These are phyloP conservation scores for Botrytis sinoallii DNA, from an alignment of 2,329 filamentous ascomycete genomes.

Conservation along the genomic window DNA sequence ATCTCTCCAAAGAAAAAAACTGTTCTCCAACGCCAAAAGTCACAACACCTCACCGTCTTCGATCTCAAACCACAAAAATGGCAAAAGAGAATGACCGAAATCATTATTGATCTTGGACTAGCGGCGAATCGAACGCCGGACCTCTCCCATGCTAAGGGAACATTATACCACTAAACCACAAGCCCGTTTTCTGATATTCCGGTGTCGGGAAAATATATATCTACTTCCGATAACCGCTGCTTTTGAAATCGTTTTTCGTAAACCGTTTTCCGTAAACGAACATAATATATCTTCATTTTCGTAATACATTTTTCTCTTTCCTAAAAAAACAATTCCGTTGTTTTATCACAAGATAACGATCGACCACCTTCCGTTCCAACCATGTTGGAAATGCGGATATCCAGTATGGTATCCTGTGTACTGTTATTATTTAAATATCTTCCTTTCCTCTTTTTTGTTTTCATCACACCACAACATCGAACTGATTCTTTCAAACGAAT, in stretches of 20 bases:
- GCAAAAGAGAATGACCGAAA: accelerated
- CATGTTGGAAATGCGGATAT: too few species aligned
- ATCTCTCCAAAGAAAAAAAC: not conserved
- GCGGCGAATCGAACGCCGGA: not conserved
- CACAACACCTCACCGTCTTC: not conserved
- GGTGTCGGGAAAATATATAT: too few species aligned
- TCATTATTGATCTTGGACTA: accelerated
- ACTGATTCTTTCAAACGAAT: not conserved
- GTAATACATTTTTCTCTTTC: too few species aligned
- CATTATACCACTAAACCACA: not conserved
- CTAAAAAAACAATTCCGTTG: too few species aligned
- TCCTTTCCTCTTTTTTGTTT: not conserved
- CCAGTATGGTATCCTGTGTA: not conserved
- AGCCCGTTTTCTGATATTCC: too few species aligned
- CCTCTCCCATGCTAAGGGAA: not conserved
- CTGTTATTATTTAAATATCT: not conserved
- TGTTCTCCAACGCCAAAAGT: not conserved
- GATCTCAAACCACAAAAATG: not conserved
- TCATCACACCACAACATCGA: not conserved
- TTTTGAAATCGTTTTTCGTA: too few species aligned
- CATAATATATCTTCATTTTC: too few species aligned
- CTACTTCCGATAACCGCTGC: too few species aligned
- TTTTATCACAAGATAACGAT: too few species aligned
- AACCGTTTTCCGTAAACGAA: too few species aligned
- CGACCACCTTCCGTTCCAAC: too few species aligned